Percentiles rank a stretch among this genome's conserved stretches.
These are phyloP conservation scores for Albifimbria verrucaria DNA, from an alignment of 2,329 filamentous ascomycete genomes.

Conservation along the genomic window DNA sequence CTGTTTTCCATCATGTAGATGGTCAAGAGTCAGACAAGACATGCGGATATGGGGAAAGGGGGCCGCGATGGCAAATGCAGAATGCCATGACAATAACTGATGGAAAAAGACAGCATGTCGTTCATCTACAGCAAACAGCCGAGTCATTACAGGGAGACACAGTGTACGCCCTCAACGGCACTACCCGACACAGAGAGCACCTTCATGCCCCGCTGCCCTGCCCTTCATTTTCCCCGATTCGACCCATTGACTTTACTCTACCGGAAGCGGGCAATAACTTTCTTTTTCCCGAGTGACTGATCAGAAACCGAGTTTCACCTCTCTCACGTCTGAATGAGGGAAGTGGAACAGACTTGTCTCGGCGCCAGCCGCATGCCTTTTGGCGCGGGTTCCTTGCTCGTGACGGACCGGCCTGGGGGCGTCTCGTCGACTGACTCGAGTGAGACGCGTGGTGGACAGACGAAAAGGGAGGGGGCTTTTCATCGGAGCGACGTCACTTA, in stretches of 20 bases:
- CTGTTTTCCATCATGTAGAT: too few species aligned
- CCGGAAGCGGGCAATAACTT: background rate
- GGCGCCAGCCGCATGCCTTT: background rate
- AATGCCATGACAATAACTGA: too few species aligned
- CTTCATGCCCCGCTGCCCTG: background rate
- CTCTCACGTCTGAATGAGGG: background rate
- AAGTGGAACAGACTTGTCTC: background rate
- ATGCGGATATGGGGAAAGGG: too few species aligned
- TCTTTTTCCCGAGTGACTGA: background rate
- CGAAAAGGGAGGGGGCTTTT: too few species aligned
- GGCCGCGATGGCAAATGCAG: too few species aligned
- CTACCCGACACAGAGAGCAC: background rate
- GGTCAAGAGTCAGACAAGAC: too few species aligned
- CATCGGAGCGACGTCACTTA: too few species aligned
- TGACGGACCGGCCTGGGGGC: background rate
- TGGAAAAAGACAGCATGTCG: too few species aligned
- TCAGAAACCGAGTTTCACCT: background rate
- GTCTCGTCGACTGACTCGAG: background rate
- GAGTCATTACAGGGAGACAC: too few species aligned
- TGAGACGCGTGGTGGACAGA: background rate
- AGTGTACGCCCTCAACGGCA: background rate
- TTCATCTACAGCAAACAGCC: too few species aligned
- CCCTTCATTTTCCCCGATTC: background rate
- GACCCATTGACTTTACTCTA: background rate
- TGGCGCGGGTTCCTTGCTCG: background rate